A percentile compares a stretch with the other conserved stretches of the same genome.
These are phyloP conservation scores for Ogataea paraovalis DNA, from an alignment of 805 yeast species.

Conservation along the genomic window DNA sequence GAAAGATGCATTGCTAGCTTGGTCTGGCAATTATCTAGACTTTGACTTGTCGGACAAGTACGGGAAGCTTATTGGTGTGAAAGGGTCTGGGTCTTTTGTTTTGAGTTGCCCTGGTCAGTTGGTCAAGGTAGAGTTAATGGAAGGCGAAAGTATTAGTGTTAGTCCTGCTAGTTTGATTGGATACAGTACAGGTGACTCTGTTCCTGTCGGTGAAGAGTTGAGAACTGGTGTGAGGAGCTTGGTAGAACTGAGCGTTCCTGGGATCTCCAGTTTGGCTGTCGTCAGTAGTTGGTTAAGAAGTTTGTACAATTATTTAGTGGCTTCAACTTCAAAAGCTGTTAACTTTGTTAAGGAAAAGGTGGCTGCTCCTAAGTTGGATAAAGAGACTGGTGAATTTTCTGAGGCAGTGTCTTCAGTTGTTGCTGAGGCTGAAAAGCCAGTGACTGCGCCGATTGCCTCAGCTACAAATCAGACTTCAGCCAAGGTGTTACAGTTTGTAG, in stretches of 20 bases:
- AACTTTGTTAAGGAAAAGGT: neutral
- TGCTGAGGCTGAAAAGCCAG: neutral
- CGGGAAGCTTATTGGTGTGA: constrained; percentile 11
- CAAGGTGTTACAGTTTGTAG: neutral
- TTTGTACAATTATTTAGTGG: neutral
- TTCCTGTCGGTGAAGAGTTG: constrained; percentile 5
- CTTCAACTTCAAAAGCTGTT: neutral
- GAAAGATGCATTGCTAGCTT: constrained; percentile 38
- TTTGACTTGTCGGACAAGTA: constrained; percentile 5
- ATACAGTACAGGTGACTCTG: constrained; percentile 14
- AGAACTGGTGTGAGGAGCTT: constrained; percentile 14
- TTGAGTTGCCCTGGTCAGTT: constrained; percentile 38
- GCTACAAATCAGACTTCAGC: neutral
- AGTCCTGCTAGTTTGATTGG: constrained; percentile 41
- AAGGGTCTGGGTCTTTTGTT: constrained; percentile 39
- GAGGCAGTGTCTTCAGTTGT: neutral
- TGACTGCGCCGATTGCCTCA: neutral
- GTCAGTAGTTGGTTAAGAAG: neutral
- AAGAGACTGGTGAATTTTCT: neutral
- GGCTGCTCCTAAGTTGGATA: neutral
- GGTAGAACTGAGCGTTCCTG: constrained; percentile 25
- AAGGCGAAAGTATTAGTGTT: constrained; percentile 36
- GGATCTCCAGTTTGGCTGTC: constrained; percentile 8
- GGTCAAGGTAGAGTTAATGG: constrained; percentile 32
- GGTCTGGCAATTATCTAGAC: constrained; percentile 41